Base-by-base conservation (phyloP, 768 basidiomycete genomes). In the Botryobasidium botryosum region DNA sequence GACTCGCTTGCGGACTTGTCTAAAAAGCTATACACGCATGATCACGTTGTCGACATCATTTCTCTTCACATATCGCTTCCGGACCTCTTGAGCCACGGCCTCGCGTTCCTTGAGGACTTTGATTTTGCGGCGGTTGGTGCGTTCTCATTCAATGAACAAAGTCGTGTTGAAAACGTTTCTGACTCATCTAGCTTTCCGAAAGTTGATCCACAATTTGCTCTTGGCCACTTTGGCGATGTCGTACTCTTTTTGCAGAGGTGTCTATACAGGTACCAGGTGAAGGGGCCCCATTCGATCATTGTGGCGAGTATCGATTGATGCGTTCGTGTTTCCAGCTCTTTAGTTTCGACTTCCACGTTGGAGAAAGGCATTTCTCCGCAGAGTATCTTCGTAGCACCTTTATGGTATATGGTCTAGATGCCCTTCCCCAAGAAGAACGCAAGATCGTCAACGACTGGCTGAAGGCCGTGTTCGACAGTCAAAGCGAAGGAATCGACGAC, bases 401-500 rank as follows among this genome's bases (percentile, higher is more conserved):
- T 15, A n/a, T 31, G 23, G 40, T 37, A 10, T n/a, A 27, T 38
- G 36, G 21, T 20, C 23, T 38, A 3, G 13, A 23, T 20, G 38
- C 36, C 12, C 41, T 46, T 13, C 32, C 44, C 12, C 24, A 20
- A 20, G 28, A 42, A 3, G 49, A 50, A 26, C 23, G 26, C 20
- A 35, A 6, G 13, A 15, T 49, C 15, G 31, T 44, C 23, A 32
- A 44, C 17, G 20, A 15, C 5, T 50, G 49, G 49, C 31, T 49
- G 17, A 41, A 36, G 4, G 21, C 48, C 15, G 44, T 50, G 8
- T 50, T 50, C 31, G 48, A 24, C 29, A 24, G 23, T 18, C 18
- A 49, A n/a, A 50, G 40, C 29, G 49, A 50, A 31, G 49, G 49
- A 7, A 50, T 50, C 20, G 31, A 23, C 13, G 49, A 50, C 25